These are phyloP conservation scores for Phyllosticta ampelicida DNA, from an alignment of 2,329 filamentous ascomycete species.

Conservation along the genomic window DNA sequence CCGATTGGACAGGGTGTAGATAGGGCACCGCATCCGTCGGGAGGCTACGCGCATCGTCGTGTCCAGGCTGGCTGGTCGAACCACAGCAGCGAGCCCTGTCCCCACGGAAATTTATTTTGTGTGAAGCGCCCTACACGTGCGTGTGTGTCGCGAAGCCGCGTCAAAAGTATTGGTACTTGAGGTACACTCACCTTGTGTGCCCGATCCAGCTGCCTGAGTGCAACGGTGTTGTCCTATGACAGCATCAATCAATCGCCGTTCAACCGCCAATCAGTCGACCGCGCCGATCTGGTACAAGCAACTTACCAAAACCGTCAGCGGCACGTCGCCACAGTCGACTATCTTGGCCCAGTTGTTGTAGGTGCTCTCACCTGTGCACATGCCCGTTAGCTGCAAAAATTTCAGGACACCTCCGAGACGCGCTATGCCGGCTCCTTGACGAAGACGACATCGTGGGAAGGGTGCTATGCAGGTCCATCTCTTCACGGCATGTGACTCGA, in stretches of 20 bases:
- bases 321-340: conserved; percentile 46
- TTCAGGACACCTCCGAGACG: too few relatives aligned
- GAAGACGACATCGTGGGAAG: not conserved
- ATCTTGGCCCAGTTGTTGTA: conserved; percentile 41
- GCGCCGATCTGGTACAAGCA: not conserved
- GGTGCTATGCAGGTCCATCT: not conserved
- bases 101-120: not conserved
- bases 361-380: conserved; percentile 21
- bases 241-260: not conserved
- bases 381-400: not conserved
- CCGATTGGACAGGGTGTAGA: not conserved
- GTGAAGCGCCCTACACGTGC: not conserved
- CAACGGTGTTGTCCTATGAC: conserved; percentile 41
- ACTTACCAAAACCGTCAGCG: conserved; percentile 37
- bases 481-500: not conserved
- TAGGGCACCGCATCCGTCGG: not conserved
- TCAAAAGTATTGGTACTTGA: not conserved
- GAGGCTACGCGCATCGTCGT: not conserved
- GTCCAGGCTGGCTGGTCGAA: not conserved
- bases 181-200: conserved; percentile 36
- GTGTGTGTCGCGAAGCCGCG: not conserved
- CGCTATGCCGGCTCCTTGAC: too few relatives aligned
- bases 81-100: too few relatives aligned
- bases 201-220: conserved; percentile 42
- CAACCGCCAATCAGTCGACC: not conserved